phyloP scores from a whole-genome alignment of 164 flowering plant genomes.

The Vitis labrusca region DNA sequence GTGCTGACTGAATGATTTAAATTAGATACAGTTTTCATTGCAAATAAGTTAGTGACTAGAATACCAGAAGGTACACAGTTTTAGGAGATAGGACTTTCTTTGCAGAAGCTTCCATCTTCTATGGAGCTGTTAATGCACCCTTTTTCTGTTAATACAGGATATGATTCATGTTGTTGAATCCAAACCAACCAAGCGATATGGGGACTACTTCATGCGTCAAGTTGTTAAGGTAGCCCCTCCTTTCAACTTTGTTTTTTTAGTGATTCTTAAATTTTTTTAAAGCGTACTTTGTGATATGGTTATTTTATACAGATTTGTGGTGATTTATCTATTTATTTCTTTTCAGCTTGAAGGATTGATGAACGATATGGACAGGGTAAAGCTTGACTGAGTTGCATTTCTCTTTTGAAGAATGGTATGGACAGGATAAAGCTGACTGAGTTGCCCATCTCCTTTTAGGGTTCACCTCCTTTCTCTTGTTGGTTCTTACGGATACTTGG shows the following conservation, averaged over 20 bases:
- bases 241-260: not conserved
- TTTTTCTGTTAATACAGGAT: slow-evolving; percentile 50
- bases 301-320: not conserved
- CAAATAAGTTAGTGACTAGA: not conserved
- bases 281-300: no score
- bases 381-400: slow-evolving; percentile 43
- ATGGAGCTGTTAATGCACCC: slow-evolving; percentile 2
- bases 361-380: slow-evolving; percentile 66
- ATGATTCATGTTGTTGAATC: slow-evolving; percentile 73
- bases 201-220: slow-evolving; percentile 90
- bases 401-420: slow-evolving; percentile 50
- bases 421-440: slow-evolving; percentile 71
- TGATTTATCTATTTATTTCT: not conserved
- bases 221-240: slow-evolving; percentile 67
- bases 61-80: not conserved
- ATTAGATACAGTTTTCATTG: not conserved
- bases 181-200: slow-evolving; percentile 75
- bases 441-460: not conserved
- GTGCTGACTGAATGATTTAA: not conserved
- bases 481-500: not conserved
- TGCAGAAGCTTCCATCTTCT: not conserved
- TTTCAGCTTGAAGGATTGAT: slow-evolving; percentile 82
- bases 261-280: not conserved
- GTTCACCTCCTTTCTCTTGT: not conserved
- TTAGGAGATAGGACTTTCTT: not conserved